Conservation (phyloP, 2,329 filamentous ascomycete genomes). For the Dactylonectria estremocensis region DNA sequence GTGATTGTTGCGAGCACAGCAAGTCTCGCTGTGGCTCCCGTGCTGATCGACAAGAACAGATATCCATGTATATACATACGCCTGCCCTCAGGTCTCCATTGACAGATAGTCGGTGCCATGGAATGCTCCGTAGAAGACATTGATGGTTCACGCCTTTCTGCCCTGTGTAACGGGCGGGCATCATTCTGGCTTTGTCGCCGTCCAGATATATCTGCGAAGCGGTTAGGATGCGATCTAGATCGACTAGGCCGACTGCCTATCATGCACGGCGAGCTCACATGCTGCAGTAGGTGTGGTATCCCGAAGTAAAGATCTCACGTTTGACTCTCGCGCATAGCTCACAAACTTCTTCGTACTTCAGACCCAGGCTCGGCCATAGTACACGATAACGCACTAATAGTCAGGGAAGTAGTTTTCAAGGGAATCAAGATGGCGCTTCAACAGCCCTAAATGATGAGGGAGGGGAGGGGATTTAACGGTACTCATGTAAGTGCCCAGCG, state of each 20-base stretch:
- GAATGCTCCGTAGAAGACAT: neutral
- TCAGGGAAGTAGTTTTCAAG: neutral
- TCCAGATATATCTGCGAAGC: slow-evolving; percentile 42
- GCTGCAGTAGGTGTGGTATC: slow-evolving; percentile 80
- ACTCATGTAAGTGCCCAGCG: no score
- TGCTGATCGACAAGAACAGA: neutral
- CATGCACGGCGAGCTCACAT: slow-evolving; percentile 71
- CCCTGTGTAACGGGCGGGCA: neutral
- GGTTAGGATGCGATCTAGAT: neutral
- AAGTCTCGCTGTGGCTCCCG: no score
- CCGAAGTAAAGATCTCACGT: slow-evolving; percentile 78
- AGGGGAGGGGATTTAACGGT: no score
- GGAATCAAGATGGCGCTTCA: neutral
- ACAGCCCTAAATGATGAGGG: no score
- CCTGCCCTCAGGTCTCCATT: neutral
- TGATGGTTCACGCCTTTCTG: neutral
- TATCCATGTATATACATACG: neutral
- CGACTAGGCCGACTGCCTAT: neutral
- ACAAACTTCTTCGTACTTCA: slow-evolving; percentile 42
- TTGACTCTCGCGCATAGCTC: slow-evolving; percentile 76
- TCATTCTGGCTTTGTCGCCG: slow-evolving; percentile 40
- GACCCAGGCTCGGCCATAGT: neutral
- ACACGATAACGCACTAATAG: neutral
- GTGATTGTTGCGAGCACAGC: neutral
- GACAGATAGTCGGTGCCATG: neutral